These are phyloP conservation scores for Primulina eburnea DNA, from an alignment of 257 asterid genomes.

Conservation along the genomic window DNA sequence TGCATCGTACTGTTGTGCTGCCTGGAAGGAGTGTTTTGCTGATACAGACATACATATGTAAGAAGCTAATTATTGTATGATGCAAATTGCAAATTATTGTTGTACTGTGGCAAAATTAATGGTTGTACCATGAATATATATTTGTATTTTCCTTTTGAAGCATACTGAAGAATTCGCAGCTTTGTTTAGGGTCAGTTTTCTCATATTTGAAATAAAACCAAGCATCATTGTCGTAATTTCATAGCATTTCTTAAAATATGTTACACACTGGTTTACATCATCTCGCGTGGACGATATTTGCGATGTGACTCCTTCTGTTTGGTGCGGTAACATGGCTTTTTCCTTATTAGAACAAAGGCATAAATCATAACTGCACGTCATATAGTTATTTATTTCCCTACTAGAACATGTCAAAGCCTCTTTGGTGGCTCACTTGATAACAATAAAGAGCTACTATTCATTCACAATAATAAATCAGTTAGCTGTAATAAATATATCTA, in stretches of 20 bases:
- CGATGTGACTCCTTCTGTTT: neutral
- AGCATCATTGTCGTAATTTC: neutral
- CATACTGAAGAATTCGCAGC: neutral
- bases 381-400: neutral
- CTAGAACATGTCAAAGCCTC: too few species aligned
- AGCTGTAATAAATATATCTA: too few species aligned
- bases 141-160: neutral
- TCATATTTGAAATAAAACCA: neutral
- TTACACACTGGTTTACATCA: neutral
- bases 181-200: too few species aligned
- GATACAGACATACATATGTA: neutral
- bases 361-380: too few species aligned
- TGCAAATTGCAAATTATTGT: neutral
- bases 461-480: too few species aligned
- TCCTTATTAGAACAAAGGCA: neutral
- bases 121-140: neutral
- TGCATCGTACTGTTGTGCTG: neutral
- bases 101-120: neutral
- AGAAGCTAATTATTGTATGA: slow-evolving; percentile 1
- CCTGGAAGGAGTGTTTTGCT: slow-evolving; percentile 5
- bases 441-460: too few species aligned
- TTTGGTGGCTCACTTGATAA: too few species aligned
- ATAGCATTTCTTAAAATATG: neutral
- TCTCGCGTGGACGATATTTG: neutral
- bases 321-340: neutral